Conservation (phyloP, 495 filamentous ascomycete genomes). For the Xylaria venustula region DNA sequence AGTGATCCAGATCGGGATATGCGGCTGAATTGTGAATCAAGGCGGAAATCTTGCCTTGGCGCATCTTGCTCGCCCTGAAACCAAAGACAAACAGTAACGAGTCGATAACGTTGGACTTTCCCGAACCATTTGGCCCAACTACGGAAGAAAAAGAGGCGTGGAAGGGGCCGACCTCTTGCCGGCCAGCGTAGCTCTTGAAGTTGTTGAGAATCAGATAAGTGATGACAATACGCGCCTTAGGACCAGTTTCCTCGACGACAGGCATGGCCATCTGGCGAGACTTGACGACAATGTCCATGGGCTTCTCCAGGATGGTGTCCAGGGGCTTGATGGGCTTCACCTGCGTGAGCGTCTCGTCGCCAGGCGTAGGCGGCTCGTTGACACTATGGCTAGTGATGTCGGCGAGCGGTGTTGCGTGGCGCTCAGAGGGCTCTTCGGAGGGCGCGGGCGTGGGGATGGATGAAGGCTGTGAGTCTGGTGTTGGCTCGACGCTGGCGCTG, state of each 20-base stretch:
- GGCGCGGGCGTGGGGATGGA: conserved; percentile 45
- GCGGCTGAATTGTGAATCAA: conserved; percentile 94
- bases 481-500: conserved; percentile 35
- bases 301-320: conserved; percentile 75
- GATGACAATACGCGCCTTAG: conserved; percentile 85
- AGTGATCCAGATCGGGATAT: conserved; percentile 78
- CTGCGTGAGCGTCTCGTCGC: conserved; percentile 42
- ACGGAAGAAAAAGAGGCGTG: conserved; percentile 98
- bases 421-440: conserved; percentile 43
- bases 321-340: conserved; percentile 69
- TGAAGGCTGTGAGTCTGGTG: conserved; percentile 52
- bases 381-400: conserved; percentile 74
- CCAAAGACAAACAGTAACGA: conserved; percentile 97
- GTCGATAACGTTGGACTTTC: conserved; percentile 98
- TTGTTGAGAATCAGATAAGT: conserved; percentile 86
- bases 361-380: conserved; percentile 44
- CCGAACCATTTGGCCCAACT: conserved; percentile 95
- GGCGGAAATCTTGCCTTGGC: conserved; percentile 97
- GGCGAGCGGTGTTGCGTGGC: conserved; percentile 63
- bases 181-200: conserved; percentile 97
- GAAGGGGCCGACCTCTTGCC: conserved; percentile 94
- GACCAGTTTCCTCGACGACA: conserved; percentile 62
- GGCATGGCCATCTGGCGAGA: conserved; percentile 70
- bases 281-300: conserved; percentile 93
- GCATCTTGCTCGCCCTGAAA: conserved; percentile 98